These are phyloP conservation scores for Aotearoamyces nothofagi DNA, from an alignment of 2,329 filamentous ascomycete species.

Conservation along the genomic window DNA sequence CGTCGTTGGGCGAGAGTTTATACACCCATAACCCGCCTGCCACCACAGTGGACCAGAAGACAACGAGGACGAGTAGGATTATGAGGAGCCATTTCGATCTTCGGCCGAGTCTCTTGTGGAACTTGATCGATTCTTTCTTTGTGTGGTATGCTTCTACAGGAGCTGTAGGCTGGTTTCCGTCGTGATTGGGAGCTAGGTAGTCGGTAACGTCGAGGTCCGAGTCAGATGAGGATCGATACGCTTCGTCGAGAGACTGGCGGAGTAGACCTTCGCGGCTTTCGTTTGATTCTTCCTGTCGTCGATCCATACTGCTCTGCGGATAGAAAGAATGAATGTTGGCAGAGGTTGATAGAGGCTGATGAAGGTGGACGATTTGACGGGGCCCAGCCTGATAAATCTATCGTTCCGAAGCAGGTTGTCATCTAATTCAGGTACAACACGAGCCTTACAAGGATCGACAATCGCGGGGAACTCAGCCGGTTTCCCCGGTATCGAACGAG, in stretches of 20 bases:
- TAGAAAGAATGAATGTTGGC: too few relatives aligned
- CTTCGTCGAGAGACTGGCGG: slow-evolving; percentile 19
- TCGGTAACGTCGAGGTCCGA: slow-evolving; percentile 26
- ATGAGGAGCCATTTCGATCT: slow-evolving; percentile 17
- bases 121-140: slow-evolving; percentile 6
- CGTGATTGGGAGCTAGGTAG: slow-evolving; percentile 15
- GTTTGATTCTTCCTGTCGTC: slow-evolving; percentile 9
- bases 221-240: slow-evolving; percentile 20
- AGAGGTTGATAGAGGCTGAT: too few relatives aligned
- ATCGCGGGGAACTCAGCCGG: too few relatives aligned
- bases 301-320: too few relatives aligned
- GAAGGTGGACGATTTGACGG: too few relatives aligned
- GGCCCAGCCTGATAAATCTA: too few relatives aligned
- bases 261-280: slow-evolving; percentile 18
- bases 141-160: slow-evolving; percentile 13
- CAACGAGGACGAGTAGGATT: slow-evolving; percentile 10
- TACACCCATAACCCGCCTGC: slow-evolving; percentile 17
- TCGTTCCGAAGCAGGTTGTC: too few relatives aligned
- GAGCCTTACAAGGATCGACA: too few relatives aligned
- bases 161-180: slow-evolving; percentile 13
- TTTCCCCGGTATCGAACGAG: too few relatives aligned
- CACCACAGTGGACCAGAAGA: slow-evolving; percentile 15
- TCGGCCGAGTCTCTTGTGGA: slow-evolving; percentile 10
- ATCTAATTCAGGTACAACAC: too few relatives aligned
- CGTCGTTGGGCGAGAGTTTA: slow-evolving; percentile 27